Evolutionary conservation across 768 basidiomycete species (phyloP), one percentile per base, ranked within the genome.

Genomic region (Tephrocybe sp.): DNA sequence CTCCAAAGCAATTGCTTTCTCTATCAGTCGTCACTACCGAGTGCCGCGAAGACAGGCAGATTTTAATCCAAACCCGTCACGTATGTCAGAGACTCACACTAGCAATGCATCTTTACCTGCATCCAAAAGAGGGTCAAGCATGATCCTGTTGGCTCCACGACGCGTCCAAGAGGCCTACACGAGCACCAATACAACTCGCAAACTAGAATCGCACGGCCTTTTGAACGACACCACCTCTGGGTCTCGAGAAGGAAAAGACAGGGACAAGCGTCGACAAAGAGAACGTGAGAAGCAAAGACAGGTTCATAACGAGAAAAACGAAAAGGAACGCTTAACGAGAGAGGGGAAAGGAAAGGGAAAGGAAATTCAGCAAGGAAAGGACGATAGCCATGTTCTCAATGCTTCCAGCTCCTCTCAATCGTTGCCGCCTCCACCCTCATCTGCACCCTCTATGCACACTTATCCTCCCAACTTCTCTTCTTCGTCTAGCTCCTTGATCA

Each of bases 151-250:
- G 11, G 88, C 86, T 14, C 81, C 86, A 30, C 80, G 81, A 60
- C 79, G 77, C 54, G 88, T 91, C n/a, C 89, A 92, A 58, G 81
- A 83, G 60, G 82, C 85, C 13, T 91, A 80, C 59, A 89, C 87
- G 14, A 89, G 81, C 58, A 90, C 88, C 14, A 83, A 76, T 31
- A 85, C 87, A 16, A 88, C 85, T 5, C 74, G 79, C 42, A 83
- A 81, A 60, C 72, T 89, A 32, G 78, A 78, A 54, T 80, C 83
- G 0, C 83, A 89, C 58, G 86, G 86, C 9, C 65, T 88, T 20
- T 70, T 89, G 38, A 78, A 80, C 38, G 82, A 82, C 19, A 63
- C 65, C 30, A 57, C 54, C n/a, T 65, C 67, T 9, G 56, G 31
- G 16, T 45, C 49, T 34, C 30, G 51, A 13, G 56, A 59, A 44